These are phyloP conservation scores for Solanum pennellii DNA, from an alignment of 257 asterid species.

Conservation along the genomic window DNA sequence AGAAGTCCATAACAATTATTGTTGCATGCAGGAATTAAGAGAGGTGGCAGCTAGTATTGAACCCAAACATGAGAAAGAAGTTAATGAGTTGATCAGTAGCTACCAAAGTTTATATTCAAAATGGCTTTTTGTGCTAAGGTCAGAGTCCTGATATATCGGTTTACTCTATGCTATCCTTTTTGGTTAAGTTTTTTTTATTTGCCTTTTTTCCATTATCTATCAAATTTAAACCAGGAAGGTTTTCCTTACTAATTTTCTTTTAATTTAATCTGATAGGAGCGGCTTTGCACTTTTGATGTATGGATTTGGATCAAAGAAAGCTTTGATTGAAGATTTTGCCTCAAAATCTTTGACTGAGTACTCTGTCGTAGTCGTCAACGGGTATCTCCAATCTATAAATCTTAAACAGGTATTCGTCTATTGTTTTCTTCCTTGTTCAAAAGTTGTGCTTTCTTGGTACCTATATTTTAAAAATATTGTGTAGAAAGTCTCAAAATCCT, in stretches of 20 bases:
- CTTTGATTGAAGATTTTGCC: slow-evolving; percentile 78
- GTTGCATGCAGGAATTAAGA: slow-evolving; percentile 52
- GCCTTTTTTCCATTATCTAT: neutral
- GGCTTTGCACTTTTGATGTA: slow-evolving; percentile 87
- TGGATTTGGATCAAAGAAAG: slow-evolving; percentile 90
- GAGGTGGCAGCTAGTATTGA: slow-evolving; percentile 51
- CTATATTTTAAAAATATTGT: neutral
- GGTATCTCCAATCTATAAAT: slow-evolving; percentile 79
- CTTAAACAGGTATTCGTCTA: slow-evolving; percentile 56
- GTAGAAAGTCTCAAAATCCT: neutral
- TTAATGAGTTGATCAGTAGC: slow-evolving; percentile 30
- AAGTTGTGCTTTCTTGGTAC: neutral
- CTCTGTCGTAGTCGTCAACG: slow-evolving; percentile 76
- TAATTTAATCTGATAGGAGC: slow-evolving; percentile 11
- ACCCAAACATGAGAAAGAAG: slow-evolving; percentile 80
- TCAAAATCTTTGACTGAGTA: slow-evolving; percentile 58
- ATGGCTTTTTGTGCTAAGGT: slow-evolving; percentile 48
- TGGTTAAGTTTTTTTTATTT: neutral
- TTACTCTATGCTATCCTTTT: neutral
- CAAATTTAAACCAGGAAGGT: neutral
- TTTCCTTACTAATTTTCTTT: neutral
- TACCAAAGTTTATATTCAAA: slow-evolving; percentile 49
- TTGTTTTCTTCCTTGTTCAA: neutral
- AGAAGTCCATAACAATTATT: neutral
- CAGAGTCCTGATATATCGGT: neutral